Base-by-base conservation (phyloP, 495 filamentous ascomycete genomes). In the Lophiotrema nucula region DNA sequence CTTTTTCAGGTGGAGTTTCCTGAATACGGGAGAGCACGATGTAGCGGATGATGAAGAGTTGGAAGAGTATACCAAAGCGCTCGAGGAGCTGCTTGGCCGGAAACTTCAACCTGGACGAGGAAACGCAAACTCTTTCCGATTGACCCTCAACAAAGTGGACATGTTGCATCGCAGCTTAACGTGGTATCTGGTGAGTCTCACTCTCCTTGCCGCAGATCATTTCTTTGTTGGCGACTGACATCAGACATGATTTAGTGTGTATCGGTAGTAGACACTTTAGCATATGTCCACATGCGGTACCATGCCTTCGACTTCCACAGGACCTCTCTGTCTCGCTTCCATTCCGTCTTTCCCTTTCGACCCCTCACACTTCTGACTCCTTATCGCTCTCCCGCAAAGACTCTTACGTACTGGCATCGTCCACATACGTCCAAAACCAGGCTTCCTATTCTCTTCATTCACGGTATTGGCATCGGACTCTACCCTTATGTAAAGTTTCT, bases 381-480 rank as follows among this genome's bases (percentile, higher is more conserved):
- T 12, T 51, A 73, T 21, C 70, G 47, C 16, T 75, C 74, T 1
- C 81, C 83, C 1, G 75, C 74, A 0, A 74, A 75, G 33, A 69
- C 70, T n/a, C 64, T 83, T 0, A 74, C 77, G 21, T 88, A 88
- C 70, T 87, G 83, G 83, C 70, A 83, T 64, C 77, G 81, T 19
- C 80, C 81, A 3, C 85, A 87, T 60, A 79, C 71, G 11, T 80
- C 83, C 1, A 69, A 70, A 6, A 71, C 72, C 5, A 74, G 75
- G 26, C 66, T 79, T 5, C 85, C 85, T 0, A 61, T 87, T 42
- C 65, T 88, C 1, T 87, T 87, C 65, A 73, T 87, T 16, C 85
- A 88, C 62, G 85, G 85, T 10, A 86, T 88, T 44, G 85, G 85
- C 16, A 80, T 87, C 53, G 85, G 85, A 1, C 75, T 87, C 15